Percentiles rank a stretch among this genome's conserved stretches.
phyloP scores from a whole-genome alignment of 129 eudicot genomes.

The Arctium minus region DNA sequence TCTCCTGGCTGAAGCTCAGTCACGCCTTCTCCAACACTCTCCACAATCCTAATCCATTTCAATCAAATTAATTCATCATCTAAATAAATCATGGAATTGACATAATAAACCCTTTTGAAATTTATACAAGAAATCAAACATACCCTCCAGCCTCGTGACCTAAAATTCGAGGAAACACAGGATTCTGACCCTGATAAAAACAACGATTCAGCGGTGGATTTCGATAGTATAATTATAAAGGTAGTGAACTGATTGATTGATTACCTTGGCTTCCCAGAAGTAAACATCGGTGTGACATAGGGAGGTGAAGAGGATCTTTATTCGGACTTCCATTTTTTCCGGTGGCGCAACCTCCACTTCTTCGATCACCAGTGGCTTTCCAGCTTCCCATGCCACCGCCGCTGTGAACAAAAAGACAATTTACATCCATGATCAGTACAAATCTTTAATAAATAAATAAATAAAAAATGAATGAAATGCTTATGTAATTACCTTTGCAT shows the following conservation, averaged over 20 bases:
- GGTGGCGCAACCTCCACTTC: conserved; percentile 91
- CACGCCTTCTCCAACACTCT: conserved; percentile 52
- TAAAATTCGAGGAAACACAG: conserved; percentile 71
- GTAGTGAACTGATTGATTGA: neutral
- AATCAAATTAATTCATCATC: neutral
- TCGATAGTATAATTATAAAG: neutral
- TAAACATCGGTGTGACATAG: conserved; percentile 77
- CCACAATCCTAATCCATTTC: conserved; percentile 54
- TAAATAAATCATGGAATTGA: neutral
- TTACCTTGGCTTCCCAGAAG: conserved; percentile 94
- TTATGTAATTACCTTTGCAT: conserved; percentile 42
- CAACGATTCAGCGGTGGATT: neutral
- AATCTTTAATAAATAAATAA: neutral
- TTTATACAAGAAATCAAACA: conserved; percentile 4
- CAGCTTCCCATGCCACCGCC: conserved; percentile 91
- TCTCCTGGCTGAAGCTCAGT: conserved; percentile 60
- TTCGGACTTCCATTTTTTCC: conserved; percentile 69
- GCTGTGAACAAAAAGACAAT: conserved; percentile 25
- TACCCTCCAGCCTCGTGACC: conserved; percentile 98
- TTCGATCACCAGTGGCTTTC: conserved; percentile 75
- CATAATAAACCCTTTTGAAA: neutral
- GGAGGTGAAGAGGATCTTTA: conserved; percentile 77
- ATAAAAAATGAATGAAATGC: neutral
- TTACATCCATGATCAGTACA: neutral
- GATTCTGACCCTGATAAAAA: conserved; percentile 61